Conservation (phyloP, 2,329 filamentous ascomycete species). For the Claviceps monticola region DNA sequence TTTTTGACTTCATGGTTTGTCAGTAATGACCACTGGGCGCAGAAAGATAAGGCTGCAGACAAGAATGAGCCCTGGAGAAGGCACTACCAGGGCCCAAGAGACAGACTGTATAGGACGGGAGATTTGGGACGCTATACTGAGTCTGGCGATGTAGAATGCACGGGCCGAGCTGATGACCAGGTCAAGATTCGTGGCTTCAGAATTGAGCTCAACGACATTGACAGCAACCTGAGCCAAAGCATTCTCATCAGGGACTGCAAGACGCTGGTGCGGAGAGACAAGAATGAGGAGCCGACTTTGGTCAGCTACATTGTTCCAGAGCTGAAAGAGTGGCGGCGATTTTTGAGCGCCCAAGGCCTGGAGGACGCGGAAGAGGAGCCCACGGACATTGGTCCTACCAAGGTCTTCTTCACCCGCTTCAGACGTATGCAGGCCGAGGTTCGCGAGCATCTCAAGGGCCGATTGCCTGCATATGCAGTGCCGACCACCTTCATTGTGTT, state of each 20-base stretch:
- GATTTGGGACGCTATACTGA: slow-evolving; percentile 68
- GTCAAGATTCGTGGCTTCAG: slow-evolving; percentile 95
- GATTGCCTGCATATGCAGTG: slow-evolving; percentile 25
- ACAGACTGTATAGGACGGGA: slow-evolving; percentile 76
- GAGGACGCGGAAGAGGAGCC: slow-evolving; percentile 43
- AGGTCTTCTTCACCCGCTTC: slow-evolving; percentile 31
- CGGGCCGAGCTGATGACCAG: slow-evolving; percentile 73
- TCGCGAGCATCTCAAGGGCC: slow-evolving; percentile 54
- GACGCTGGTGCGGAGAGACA: slow-evolving; percentile 50
- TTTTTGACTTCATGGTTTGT: slow-evolving; percentile 83
- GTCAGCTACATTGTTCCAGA: slow-evolving; percentile 86
- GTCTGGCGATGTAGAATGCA: slow-evolving; percentile 58
- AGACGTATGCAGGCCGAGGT: slow-evolving; percentile 34
- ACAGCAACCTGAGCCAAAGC: slow-evolving; percentile 63
- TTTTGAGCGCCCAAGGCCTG: slow-evolving; percentile 41
- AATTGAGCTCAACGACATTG: slow-evolving; percentile 89
- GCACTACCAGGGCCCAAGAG: slow-evolving; percentile 68
- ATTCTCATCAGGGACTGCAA: slow-evolving; percentile 70
- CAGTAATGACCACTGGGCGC: slow-evolving; percentile 14
- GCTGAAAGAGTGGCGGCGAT: slow-evolving; percentile 55
- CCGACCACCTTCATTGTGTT: slow-evolving; percentile 21
- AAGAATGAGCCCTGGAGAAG: slow-evolving; percentile 60
- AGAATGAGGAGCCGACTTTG: slow-evolving; percentile 56
- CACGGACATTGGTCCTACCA: slow-evolving; percentile 27
- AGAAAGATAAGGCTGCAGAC: slow-evolving; percentile 9